Percentiles rank a stretch among this genome's conserved stretches.
phyloP scores from a whole-genome alignment of 192 early-diverging fungal species.

The Coemansia sp. region DNA sequence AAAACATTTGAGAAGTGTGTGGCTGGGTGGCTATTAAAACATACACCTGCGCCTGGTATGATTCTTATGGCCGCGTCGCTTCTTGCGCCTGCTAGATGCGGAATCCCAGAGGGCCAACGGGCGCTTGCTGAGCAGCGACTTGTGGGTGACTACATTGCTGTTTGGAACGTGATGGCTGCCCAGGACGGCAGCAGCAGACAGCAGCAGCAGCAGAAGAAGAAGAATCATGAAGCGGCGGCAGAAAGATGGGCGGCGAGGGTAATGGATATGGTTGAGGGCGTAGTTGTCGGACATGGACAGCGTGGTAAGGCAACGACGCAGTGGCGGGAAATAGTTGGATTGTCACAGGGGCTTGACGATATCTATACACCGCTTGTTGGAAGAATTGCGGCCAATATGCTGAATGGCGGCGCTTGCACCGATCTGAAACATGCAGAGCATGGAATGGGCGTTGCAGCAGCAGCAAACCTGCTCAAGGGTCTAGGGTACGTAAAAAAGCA shows the following conservation, averaged over 20 bases:
- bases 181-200: neutral
- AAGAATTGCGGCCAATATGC: conserved; percentile 28
- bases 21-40: conserved; percentile 27
- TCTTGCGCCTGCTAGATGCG: conserved; percentile 26
- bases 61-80: conserved; percentile 42
- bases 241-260: conserved; percentile 26
- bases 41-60: conserved; percentile 50
- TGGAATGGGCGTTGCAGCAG: conserved; percentile 17
- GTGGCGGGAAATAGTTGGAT: conserved; percentile 29
- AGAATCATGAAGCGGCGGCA: neutral
- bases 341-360: conserved; percentile 25
- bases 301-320: conserved; percentile 21
- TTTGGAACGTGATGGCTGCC: conserved; percentile 9
- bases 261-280: conserved; percentile 10
- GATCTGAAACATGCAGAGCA: conserved; percentile 47
- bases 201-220: too few species aligned
- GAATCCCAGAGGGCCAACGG: conserved; percentile 32
- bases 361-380: conserved; percentile 29
- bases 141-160: conserved; percentile 20
- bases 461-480: conserved; percentile 48
- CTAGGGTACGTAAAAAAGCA: conserved; percentile 32
- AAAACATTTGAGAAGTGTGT: neutral
- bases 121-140: conserved; percentile 34
- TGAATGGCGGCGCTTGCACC: conserved; percentile 12
- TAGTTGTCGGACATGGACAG: conserved; percentile 35